Conservation (phyloP, 2,329 filamentous ascomycete species). For the Fusarium mexicanum region DNA sequence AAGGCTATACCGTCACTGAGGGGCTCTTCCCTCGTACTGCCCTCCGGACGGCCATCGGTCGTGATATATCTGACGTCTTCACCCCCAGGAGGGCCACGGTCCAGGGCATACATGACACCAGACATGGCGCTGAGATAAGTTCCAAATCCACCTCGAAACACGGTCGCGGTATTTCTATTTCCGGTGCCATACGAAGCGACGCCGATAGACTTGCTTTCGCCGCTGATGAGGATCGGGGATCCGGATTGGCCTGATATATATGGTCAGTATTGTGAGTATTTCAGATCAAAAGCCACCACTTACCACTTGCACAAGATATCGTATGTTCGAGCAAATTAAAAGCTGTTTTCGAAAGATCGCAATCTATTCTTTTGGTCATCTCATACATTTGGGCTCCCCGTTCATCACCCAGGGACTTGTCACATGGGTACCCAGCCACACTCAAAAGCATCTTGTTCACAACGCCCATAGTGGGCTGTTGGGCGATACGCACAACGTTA, state of each 20-base stretch:
- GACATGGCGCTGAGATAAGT: not conserved
- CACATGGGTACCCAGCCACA: not conserved
- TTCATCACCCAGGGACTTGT: not conserved
- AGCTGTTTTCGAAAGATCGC: not conserved
- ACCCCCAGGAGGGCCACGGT: fast-evolving
- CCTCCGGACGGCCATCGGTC: not conserved
- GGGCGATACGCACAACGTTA: not conserved
- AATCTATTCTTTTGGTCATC: not conserved
- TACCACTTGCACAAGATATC: not conserved
- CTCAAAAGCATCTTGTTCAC: not conserved
- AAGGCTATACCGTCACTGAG: not conserved
- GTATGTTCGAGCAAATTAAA: not conserved
- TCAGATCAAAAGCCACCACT: fast-evolving
- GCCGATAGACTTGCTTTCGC: not conserved
- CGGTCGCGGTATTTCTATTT: not conserved
- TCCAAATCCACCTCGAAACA: not conserved
- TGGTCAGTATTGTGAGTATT: fast-evolving
- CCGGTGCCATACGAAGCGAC: not conserved
- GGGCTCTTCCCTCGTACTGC: not conserved
- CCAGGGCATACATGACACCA: not conserved
- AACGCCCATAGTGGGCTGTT: not conserved
- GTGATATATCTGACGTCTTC: not conserved
- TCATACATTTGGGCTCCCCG: not conserved
- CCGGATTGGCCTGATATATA: not conserved
- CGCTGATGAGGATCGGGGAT: not conserved